Conservation (phyloP, 352 stramenopile genomes). For the Pythium folliculosum region DNA sequence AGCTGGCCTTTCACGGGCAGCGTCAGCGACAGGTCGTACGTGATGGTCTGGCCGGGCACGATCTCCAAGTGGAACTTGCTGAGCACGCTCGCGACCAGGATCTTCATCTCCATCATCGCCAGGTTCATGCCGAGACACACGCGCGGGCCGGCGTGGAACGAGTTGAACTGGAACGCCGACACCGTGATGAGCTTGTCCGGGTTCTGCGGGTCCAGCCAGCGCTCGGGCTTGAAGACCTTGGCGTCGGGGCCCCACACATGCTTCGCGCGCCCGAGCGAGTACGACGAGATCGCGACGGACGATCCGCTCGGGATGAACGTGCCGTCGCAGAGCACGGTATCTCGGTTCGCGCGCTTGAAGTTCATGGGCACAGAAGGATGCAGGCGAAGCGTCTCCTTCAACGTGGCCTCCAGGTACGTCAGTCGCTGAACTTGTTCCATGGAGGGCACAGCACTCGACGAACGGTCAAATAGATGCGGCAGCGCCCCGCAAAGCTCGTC, state of each 20-base stretch:
- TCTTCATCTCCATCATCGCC: constrained; percentile 55
- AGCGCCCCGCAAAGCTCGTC: constrained; percentile 18
- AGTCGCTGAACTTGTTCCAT: constrained; percentile 25
- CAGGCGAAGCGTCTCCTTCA: constrained; percentile 44
- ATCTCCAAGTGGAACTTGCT: constrained; percentile 36
- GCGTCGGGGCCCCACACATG: constrained; percentile 39
- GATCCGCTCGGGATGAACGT: constrained; percentile 33
- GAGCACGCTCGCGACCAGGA: constrained; percentile 39
- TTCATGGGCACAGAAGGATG: constrained; percentile 44
- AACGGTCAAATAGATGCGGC: constrained; percentile 3
- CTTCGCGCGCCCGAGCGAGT: constrained; percentile 30
- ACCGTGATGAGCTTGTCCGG: constrained; percentile 21
- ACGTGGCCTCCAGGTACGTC: constrained; percentile 28
- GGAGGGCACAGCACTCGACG: background rate
- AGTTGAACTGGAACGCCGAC: constrained; percentile 44
- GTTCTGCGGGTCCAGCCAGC: constrained; percentile 28
- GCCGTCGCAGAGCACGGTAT: constrained; percentile 39
- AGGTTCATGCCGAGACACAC: constrained; percentile 50
- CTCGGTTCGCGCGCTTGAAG: constrained; percentile 28
- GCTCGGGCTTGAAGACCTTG: constrained; percentile 33
- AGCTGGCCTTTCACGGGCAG: constrained; percentile 25
- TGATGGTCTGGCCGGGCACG: constrained; percentile 24
- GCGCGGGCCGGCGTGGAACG: constrained; percentile 50
- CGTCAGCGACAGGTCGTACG: constrained; percentile 30
- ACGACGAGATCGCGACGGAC: constrained; percentile 31